phyloP scores from a whole-genome alignment of 176 grass and related monocot species.

The Aechmea fasciata region DNA sequence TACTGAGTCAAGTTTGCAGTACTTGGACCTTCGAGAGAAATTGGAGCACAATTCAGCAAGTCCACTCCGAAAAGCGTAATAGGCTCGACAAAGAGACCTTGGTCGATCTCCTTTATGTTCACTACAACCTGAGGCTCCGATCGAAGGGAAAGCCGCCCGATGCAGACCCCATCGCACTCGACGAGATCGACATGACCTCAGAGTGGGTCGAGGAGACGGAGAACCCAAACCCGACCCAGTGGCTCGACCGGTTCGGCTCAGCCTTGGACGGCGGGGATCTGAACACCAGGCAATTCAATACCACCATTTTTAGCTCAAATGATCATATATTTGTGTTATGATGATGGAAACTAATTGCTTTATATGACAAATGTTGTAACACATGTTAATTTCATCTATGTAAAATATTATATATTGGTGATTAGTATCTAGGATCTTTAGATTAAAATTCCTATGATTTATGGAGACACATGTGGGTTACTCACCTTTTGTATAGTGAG shows the following conservation, averaged over 20 bases:
- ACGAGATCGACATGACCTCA: conserved; percentile 75
- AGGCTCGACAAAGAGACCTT: conserved; percentile 66
- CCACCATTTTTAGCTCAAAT: conserved; percentile 55
- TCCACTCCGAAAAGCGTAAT: conserved; percentile 76
- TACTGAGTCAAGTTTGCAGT: conserved; percentile 93
- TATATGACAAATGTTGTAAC: background rate
- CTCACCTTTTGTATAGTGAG: no score
- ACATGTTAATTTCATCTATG: conserved; percentile 4
- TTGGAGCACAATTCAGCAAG: conserved; percentile 59
- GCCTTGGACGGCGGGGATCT: conserved; percentile 57
- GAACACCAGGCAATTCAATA: conserved; percentile 71
- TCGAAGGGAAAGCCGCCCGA: conserved; percentile 45
- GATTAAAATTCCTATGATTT: background rate
- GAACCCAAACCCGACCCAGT: conserved; percentile 50
- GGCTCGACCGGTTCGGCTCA: conserved; percentile 73
- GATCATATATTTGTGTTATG: conserved; percentile 75
- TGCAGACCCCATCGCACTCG: conserved; percentile 45
- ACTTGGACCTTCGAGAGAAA: conserved; percentile 63
- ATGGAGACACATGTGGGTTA: no score
- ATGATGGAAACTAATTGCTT: background rate
- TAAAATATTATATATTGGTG: conserved; percentile 12
- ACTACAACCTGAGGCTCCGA: conserved; percentile 69
- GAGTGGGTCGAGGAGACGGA: conserved; percentile 87
- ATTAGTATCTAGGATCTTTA: background rate
- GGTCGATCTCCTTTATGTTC: conserved; percentile 70